phyloP scores from a whole-genome alignment of 192 early-diverging fungal genomes.

The Podila epigama region DNA sequence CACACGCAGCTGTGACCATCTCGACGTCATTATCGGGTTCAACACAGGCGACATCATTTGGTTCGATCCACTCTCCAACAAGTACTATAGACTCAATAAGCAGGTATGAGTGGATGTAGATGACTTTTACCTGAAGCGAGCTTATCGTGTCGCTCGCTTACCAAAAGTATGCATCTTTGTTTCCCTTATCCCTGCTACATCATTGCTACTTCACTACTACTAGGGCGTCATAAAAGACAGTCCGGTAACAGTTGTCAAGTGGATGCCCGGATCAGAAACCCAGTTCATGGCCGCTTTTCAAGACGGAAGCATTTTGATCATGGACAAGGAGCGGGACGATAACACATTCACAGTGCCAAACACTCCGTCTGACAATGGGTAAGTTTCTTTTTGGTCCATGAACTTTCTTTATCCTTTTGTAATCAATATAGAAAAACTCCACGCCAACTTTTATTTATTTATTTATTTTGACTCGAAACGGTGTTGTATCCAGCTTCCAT shows the following conservation, averaged over 20 bases:
- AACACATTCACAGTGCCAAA: constrained; percentile 50
- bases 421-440: not conserved
- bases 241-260: constrained; percentile 82
- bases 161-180: not conserved
- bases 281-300: constrained; percentile 85
- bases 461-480: not conserved
- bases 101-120: constrained; percentile 52
- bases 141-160: not conserved
- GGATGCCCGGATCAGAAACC: constrained; percentile 88
- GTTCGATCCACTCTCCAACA: constrained; percentile 88
- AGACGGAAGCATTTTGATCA: constrained; percentile 84
- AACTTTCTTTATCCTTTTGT: not conserved
- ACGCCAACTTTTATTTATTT: not conserved
- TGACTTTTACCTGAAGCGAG: not conserved
- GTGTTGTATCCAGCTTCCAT: constrained; percentile 53
- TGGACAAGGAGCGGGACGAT: constrained; percentile 91
- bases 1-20: constrained; percentile 69
- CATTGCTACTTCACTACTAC: not conserved
- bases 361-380: constrained; percentile 40
- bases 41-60: constrained; percentile 82
- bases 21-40: constrained; percentile 90
- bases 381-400: not conserved
- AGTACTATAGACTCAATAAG: constrained; percentile 86
- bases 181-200: not conserved
- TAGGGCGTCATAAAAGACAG: constrained; percentile 70